These are phyloP conservation scores for Pythium utonaiense DNA, from an alignment of 352 stramenopile species.

Conservation along the genomic window DNA sequence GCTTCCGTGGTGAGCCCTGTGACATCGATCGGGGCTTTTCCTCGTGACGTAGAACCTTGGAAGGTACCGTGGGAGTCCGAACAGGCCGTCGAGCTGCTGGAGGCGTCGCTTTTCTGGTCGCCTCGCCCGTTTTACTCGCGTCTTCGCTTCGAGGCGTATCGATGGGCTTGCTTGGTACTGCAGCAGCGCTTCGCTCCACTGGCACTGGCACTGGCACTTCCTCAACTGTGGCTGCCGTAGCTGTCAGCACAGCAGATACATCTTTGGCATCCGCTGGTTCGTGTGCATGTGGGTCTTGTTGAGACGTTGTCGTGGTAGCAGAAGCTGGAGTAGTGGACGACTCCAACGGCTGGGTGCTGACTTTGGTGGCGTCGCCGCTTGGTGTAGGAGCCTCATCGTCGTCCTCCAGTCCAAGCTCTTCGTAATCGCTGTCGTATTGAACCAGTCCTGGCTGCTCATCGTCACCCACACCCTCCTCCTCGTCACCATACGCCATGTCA, in stretches of 20 bases:
- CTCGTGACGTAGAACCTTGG: not conserved
- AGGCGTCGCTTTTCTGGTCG: not conserved
- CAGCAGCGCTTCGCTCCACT: not conserved
- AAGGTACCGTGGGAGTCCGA: not conserved
- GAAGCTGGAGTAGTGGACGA: not conserved
- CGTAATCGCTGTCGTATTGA: conserved; percentile 10
- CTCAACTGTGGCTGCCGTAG: not conserved
- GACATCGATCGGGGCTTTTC: not conserved
- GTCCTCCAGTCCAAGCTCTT: not conserved
- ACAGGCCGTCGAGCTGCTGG: not conserved
- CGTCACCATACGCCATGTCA: conserved; percentile 15
- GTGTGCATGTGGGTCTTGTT: not conserved
- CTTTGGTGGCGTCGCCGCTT: not conserved
- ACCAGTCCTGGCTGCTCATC: not conserved
- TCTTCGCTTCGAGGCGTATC: not conserved
- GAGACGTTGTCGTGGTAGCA: not conserved
- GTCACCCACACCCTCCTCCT: conserved; percentile 21
- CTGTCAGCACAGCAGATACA: not conserved
- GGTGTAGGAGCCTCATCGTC: no score
- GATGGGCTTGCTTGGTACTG: not conserved
- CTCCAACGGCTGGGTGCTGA: not conserved
- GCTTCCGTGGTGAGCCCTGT: not conserved
- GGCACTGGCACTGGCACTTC: not conserved
- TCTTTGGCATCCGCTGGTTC: not conserved
- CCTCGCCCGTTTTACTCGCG: not conserved